Base-by-base conservation (phyloP, 148 eudicot species). In the Salicornia ramosissima region DNA sequence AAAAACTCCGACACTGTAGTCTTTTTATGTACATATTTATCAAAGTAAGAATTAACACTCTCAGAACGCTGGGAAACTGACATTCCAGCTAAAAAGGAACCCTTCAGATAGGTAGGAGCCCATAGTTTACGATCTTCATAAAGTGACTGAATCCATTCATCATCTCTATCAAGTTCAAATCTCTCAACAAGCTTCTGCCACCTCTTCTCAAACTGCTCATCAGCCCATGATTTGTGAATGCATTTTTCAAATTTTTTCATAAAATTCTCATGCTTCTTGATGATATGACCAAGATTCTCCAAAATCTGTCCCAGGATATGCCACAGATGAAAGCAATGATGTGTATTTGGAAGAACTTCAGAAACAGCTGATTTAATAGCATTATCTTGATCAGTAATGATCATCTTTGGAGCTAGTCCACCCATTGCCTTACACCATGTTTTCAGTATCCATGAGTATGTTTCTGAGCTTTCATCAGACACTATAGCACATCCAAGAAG, bases 401-500 rank as follows among this genome's bases (percentile, higher is more conserved):
- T 77, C 47, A 80, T 79, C 73, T 87, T 88, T n/a, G 98, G 98
- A 74, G 88, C 85, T 71, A 78, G 92, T 68, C 89, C 91, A 42
- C 91, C 91, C 90, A 94, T 83, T 75, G 91, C 97, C 74, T 74
- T 85, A 78, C 87, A 68, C 98, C 98, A 94, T 56, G 97, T 90
- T 57, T 76, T 78, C 84, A 90, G 73, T 74, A 87, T 86, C 98
- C 98, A 94, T 26, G 86, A 83, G 75, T 78, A 84, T 43, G 97
- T 84, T 22, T 74, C 47, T 61, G 68, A 67, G 77, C 83, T 90
- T 77, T 88, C 96, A 71, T 94, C 96, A 72, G 89, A 80, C 36
- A 94, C 73, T 62, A 94, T 68, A 74, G 97, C 98, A 81, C 98
- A 94, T 51, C 98, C 98, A 51, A 94, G 98, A 56, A 90, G 82